These are phyloP conservation scores for Solanum arcanum DNA, from an alignment of 257 asterid genomes.

Conservation along the genomic window DNA sequence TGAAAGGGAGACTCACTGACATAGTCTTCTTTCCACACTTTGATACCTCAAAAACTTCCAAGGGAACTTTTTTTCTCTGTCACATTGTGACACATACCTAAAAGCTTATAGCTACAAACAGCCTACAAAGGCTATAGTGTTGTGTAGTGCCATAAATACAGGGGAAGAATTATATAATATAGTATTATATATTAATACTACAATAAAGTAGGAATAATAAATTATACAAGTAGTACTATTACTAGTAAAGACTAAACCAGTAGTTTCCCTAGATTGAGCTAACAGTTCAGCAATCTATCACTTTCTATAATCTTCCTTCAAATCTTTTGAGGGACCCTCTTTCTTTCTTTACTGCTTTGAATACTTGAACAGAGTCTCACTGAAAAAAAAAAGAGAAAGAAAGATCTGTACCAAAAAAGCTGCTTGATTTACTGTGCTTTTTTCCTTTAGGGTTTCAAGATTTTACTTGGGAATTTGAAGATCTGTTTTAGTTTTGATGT, in stretches of 20 bases:
- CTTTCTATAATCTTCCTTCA: constrained; percentile 8
- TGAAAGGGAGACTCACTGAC: background rate
- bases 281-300: background rate
- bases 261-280: background rate
- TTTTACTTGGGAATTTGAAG: constrained; percentile 29
- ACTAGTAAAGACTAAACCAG: background rate
- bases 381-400: background rate
- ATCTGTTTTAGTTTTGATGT: constrained; percentile 30
- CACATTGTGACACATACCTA: background rate
- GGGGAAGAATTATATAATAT: background rate
- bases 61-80: background rate
- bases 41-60: background rate
- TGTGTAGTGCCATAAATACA: background rate
- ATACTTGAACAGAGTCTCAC: background rate
- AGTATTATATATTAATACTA: background rate
- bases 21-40: background rate
- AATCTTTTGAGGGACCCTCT: background rate
- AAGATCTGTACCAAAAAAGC: constrained; percentile 26
- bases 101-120: background rate
- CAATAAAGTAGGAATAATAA: background rate
- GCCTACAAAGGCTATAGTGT: background rate
- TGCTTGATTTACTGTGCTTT: constrained; percentile 33
- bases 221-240: background rate
- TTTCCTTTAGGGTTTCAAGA: constrained; percentile 26
- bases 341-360: background rate